Evolutionary conservation across 2,329 filamentous ascomycete genomes (phyloP), one percentile per base, ranked within the genome.

Genomic region (Periconia macrospinosa): DNA sequence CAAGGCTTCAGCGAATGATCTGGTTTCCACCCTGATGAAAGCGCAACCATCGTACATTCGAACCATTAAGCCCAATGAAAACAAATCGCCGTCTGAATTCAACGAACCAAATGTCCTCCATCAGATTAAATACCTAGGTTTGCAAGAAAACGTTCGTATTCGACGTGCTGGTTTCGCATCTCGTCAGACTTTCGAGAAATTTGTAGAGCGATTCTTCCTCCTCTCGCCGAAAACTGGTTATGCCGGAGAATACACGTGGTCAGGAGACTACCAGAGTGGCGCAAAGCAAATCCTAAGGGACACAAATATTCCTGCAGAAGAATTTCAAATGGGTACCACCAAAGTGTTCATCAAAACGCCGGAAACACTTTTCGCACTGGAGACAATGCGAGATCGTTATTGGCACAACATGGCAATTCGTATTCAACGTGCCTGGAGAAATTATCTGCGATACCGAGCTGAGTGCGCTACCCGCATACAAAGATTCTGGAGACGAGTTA

Each of bases 331-430:
- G 83, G 94, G 94, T 77, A 90, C 94, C 6, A 93, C 90, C 1
- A 99, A 97, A 76, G 93, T 92, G 3, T 99, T 99, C 69, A 96
- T 99, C 79, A 97, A 99, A 76, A 92, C 94, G 0, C 94, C 94
- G 0, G 94, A 99, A 75, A 99, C 94, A 0, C 79, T 99, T 1
- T 99, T 99, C 69, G 94, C 94, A 2, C 80, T 99, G 11, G 94
- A 99, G 75, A 92, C 95, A 53, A 97, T 99, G 93, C 86, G 94
- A 70, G 94, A 99, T 72, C 84, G 91, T 52, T 99, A 97, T 76
- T 97, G 93, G 93, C 93, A 97, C 76, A 99, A 97, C 77, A 97
- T 99, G 94, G 94, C 94, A 3, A 96, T 93, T 55, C 86, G 94
- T 54, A 97, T 99, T 55, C 94, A 99, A 77, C 86, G 94, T 63